Evolutionary conservation across 2,329 filamentous ascomycete species (phyloP).

Genomic region (Neopestalotiopsis rosae): DNA sequence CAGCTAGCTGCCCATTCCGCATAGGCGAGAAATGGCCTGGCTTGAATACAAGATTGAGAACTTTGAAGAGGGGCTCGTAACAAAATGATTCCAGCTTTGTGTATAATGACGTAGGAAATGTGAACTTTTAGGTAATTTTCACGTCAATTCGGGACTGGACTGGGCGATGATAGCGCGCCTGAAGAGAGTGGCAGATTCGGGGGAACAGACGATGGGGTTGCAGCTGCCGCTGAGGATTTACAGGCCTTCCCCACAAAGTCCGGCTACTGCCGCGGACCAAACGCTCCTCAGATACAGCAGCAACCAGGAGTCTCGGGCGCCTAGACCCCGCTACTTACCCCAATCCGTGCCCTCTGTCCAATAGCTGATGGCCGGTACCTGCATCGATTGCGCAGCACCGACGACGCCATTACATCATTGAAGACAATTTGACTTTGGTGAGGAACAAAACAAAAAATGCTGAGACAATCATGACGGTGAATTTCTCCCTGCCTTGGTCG

Average conservation of each 20-base stretch:
- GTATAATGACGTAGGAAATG: no score
- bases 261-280: background rate
- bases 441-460: background rate
- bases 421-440: background rate
- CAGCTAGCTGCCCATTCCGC: no score
- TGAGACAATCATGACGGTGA: background rate
- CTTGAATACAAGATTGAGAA: background rate
- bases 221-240: background rate
- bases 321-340: background rate
- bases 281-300: background rate
- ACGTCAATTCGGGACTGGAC: no score
- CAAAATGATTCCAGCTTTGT: no score
- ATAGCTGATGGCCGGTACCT: background rate
- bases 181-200: no score
- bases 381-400: background rate
- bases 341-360: background rate
- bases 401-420: constrained; percentile 1
- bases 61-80: no score
- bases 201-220: background rate
- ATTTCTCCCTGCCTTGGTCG: background rate
- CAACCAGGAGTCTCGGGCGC: no score
- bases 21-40: no score
- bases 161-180: no score
- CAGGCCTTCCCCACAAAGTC: background rate
- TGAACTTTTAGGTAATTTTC: no score